These are phyloP conservation scores for Isoetes taiwanensis DNA, from an alignment of 75 land plant genomes.

Conservation along the genomic window DNA sequence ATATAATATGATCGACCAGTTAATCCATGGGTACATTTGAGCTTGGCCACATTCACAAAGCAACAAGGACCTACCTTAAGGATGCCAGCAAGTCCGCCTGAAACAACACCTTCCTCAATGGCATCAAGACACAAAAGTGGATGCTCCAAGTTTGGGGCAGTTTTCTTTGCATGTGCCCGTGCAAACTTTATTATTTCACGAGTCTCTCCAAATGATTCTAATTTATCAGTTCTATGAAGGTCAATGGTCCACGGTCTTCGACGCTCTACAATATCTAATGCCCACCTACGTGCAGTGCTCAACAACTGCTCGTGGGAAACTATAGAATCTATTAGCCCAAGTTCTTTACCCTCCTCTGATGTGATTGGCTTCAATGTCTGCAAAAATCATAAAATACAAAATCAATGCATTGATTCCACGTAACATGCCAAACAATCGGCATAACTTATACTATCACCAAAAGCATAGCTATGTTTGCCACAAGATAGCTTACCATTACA, in stretches of 20 bases:
- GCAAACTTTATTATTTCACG: slow-evolving; percentile 50
- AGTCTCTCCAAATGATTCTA: slow-evolving; percentile 71
- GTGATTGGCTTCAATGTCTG: slow-evolving; percentile 69
- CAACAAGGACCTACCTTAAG: slow-evolving; percentile 69
- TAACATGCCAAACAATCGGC: no score
- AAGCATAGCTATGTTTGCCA: no score
- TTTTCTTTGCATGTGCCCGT: slow-evolving; percentile 49
- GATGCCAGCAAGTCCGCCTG: slow-evolving; percentile 83
- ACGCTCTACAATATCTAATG: slow-evolving; percentile 72
- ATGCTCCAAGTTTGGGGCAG: slow-evolving; percentile 65
- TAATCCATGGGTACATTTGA: no score
- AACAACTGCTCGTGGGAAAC: slow-evolving; percentile 53
- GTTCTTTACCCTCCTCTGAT: slow-evolving; percentile 65
- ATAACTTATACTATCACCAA: no score
- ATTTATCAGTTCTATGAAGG: slow-evolving; percentile 61
- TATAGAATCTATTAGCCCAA: slow-evolving; percentile 75
- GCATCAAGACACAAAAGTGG: slow-evolving; percentile 76
- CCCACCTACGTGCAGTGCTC: slow-evolving; percentile 54
- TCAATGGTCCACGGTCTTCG: slow-evolving; percentile 69
- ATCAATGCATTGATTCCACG: no score
- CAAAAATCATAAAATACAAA: no score
- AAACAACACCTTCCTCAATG: slow-evolving; percentile 75
- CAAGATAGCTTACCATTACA: no score
- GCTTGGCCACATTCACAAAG: no score
- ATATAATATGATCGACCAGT: no score